phyloP scores from a whole-genome alignment of 2,329 filamentous ascomycete species.

The Fusarium illudens region DNA sequence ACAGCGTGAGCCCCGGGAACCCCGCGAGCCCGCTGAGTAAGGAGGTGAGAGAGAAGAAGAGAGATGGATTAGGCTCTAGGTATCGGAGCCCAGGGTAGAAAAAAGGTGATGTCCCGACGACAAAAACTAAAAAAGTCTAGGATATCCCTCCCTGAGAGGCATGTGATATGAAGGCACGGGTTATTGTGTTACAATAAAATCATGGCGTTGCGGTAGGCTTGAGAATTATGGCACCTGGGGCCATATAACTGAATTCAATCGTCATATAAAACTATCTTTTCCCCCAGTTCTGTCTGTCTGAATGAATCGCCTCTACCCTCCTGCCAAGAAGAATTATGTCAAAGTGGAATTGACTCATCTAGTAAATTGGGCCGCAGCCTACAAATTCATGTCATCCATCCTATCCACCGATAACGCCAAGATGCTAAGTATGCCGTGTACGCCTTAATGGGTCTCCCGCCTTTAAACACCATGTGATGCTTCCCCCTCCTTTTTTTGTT shows the following conservation, averaged over 20 bases:
- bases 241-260: slow-evolving; percentile 49
- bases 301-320: background rate
- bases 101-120: slow-evolving; percentile 34
- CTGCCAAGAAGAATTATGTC: slow-evolving; percentile 33
- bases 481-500: slow-evolving; percentile 26
- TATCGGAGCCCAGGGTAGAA: slow-evolving; percentile 33
- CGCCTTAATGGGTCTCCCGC: slow-evolving; percentile 43
- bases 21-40: slow-evolving; percentile 49
- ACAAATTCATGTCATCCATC: slow-evolving; percentile 46
- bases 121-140: slow-evolving; percentile 32
- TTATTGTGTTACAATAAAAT: slow-evolving; percentile 48
- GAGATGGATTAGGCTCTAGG: slow-evolving; percentile 21
- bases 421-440: slow-evolving; percentile 50
- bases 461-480: slow-evolving; percentile 44
- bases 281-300: background rate
- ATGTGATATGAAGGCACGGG: slow-evolving; percentile 44
- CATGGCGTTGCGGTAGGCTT: slow-evolving; percentile 51
- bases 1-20: slow-evolving; percentile 58
- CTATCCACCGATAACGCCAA: slow-evolving; percentile 52
- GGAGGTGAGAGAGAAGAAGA: slow-evolving; percentile 15
- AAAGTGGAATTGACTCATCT: slow-evolving; percentile 44
- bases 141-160: slow-evolving; percentile 37
- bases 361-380: slow-evolving; percentile 43
- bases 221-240: slow-evolving; percentile 45
- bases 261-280: slow-evolving; percentile 40